A percentile compares a stretch with the other conserved stretches of the same genome.
Conservation (phyloP, 768 basidiomycete species). For the Russula emetica region DNA sequence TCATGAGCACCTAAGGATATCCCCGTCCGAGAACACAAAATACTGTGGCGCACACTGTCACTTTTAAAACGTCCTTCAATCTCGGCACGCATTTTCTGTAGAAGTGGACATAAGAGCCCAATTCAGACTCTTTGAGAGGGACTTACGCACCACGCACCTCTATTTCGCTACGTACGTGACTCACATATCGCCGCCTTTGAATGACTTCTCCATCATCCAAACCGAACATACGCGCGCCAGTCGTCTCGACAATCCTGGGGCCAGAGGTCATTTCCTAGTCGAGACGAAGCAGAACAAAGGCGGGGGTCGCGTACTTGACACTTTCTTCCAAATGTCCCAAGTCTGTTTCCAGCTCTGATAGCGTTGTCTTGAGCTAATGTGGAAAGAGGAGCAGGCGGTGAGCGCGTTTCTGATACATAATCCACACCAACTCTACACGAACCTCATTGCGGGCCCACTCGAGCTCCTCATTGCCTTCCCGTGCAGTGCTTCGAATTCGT, state of each 20-base stretch:
- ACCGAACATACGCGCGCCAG: slow-evolving; percentile 79
- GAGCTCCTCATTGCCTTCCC: slow-evolving; percentile 73
- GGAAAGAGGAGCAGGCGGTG: background rate
- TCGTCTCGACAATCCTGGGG: slow-evolving; percentile 77
- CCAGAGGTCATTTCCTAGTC: background rate
- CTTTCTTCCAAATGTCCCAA: slow-evolving; percentile 92
- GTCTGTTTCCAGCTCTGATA: slow-evolving; percentile 79
- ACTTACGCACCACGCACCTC: slow-evolving; percentile 50
- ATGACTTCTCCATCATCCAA: slow-evolving; percentile 74
- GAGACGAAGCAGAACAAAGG: background rate
- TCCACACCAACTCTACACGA: slow-evolving; percentile 18
- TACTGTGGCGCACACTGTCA: slow-evolving; percentile 23
- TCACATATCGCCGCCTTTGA: slow-evolving; percentile 71
- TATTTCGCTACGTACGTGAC: slow-evolving; percentile 68
- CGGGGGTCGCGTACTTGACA: slow-evolving; percentile 57
- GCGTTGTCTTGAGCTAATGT: slow-evolving; percentile 60
- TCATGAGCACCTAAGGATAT: background rate
- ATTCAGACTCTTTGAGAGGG: background rate
- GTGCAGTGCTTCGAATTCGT: slow-evolving; percentile 71
- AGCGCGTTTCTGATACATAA: background rate
- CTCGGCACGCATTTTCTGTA: slow-evolving; percentile 71
- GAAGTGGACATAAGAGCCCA: background rate
- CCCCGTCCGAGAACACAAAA: background rate
- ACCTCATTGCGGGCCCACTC: slow-evolving; percentile 78
- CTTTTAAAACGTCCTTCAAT: slow-evolving; percentile 35